Conservation (phyloP, 1,284 basidiomycete species). For the Porodaedalea pini region DNA sequence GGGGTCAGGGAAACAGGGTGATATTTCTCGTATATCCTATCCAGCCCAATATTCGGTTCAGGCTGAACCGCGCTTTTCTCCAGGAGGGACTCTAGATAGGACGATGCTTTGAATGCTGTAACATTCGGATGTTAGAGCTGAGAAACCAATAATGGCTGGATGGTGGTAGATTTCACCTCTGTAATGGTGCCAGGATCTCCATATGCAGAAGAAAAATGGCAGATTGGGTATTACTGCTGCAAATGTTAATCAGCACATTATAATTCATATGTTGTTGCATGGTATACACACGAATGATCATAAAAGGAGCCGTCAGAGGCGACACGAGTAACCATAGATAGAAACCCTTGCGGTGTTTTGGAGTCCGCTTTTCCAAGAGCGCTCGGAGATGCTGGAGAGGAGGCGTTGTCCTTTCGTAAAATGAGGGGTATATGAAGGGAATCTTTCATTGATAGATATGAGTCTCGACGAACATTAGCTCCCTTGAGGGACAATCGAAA, state of each 20-base stretch:
- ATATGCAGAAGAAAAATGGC: conserved; percentile 79
- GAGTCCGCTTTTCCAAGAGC: conserved; percentile 52
- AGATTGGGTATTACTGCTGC: conserved; percentile 76
- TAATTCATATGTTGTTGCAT: background rate
- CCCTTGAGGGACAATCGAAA: background rate
- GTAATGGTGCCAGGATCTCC: conserved; percentile 81
- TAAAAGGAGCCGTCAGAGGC: conserved; percentile 70
- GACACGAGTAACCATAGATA: conserved; percentile 58
- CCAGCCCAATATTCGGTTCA: conserved; percentile 48
- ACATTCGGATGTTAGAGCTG: conserved; percentile 7
- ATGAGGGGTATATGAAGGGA: conserved; percentile 64
- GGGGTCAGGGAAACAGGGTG: conserved; percentile 22
- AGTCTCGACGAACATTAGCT: conserved; percentile 21
- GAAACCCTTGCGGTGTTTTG: conserved; percentile 62
- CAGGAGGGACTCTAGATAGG: conserved; percentile 61
- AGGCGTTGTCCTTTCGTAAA: conserved; percentile 37
- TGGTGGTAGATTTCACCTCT: conserved; percentile 44
- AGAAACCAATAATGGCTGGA: background rate
- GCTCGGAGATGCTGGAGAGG: conserved; percentile 52
- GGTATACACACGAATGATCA: conserved; percentile 60
- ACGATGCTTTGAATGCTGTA: conserved; percentile 67
- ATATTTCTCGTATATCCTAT: conserved; percentile 50
- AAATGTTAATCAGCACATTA: background rate
- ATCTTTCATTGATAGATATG: conserved; percentile 42
- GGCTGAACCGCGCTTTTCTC: conserved; percentile 53